Base-by-base conservation (phyloP, 495 filamentous ascomycete genomes). In the Bacidia rubella region DNA sequence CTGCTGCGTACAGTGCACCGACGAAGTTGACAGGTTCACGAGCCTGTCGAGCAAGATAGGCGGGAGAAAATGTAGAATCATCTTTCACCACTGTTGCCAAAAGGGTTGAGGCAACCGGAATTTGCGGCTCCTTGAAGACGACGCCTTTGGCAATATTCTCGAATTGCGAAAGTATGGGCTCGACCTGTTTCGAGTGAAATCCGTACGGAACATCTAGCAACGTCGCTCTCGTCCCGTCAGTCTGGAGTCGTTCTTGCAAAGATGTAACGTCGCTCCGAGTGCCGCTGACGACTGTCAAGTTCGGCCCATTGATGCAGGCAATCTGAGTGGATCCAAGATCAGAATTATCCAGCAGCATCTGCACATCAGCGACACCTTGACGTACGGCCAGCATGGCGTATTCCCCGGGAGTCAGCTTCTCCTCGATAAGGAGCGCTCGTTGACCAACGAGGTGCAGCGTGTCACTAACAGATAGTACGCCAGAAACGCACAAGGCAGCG, bases 111-210 rank as follows among this genome's bases (percentile, higher is more conserved):
- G 87, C 79, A 21, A 87, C 70, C 3, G 85, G 78, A 11, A 87
- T 67, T 11, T 65, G 66, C 3, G 82, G 80, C 11, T 70, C 53
- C 15, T 74, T 65, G 65, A 85, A 89, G 12, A 54, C 67, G 15
- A 89, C 69, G 2, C 71, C 69, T 24, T 63, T 64, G 1, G 81
- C 81, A 40, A 79, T 62, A 3, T 65, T 64, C 49, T 83, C 78
- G 32, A 89, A 84, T 0, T 73, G 70, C 7, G 81, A 73, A 7
- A 89, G 64, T n/a, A 92, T 84, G 19, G 81, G 74, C 9, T 90
- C 81, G 22, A 90, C 76, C 56, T 90, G 86, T 1, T 76, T 68
- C 3, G 86, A 86, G 64, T 92, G 87, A 70, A 88, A 90, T 11
- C 83, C 87, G 49, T 81, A 89, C 29, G 83, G 81, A 11, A 90